Evolutionary conservation across 768 basidiomycete genomes (phyloP), one percentile per base, ranked within the genome.

Genomic region (Phlegmacium glaucopus): DNA sequence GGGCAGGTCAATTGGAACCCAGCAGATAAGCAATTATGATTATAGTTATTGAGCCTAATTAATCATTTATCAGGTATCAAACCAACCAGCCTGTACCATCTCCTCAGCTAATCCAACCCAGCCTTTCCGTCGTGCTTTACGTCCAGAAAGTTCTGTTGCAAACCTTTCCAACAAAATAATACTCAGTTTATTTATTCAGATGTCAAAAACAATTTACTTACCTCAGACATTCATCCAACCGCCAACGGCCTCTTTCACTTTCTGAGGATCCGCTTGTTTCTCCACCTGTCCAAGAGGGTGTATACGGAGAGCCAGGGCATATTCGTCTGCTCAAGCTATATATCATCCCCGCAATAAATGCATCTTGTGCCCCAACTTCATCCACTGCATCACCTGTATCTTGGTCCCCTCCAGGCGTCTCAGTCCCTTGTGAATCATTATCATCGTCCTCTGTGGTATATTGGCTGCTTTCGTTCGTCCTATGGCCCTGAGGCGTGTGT

Each of bases 341-440:
- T 45, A 93, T 86, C 88, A 93, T 91, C 7, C 89, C 90, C 0
- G 86, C 83, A n/a, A 90, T 78, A 55, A 90, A 90, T 3, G 88
- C 89, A 48, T 87, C 84, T 54, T 90, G 85, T 1, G 85, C 83
- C 1, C 88, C 88, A 9, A 83, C 77, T 54, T 90, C 88, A 57
- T 90, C 89, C 7, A 82, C 68, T 2, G 77, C 65, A 18, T 70
- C 71, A 39, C 69, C 69, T 3, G 56, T 60, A 8, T 69, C 67
- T 39, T 65, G 59, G 18, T 67, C 60, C 29, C 64, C 45, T 27
- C 62, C 70, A 13, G 77, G 77, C 43, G 68, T 74, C 59, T 84
- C 80, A 1, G 82, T 84, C 6, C 74, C 75, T 44, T 82, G 80
- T 8, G 80, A 82, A 56, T 80, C 79, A 49, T 76, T 70, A 48